phyloP scores from a whole-genome alignment of 306 rosid species.

The Psophocarpus tetragonolobus region DNA sequence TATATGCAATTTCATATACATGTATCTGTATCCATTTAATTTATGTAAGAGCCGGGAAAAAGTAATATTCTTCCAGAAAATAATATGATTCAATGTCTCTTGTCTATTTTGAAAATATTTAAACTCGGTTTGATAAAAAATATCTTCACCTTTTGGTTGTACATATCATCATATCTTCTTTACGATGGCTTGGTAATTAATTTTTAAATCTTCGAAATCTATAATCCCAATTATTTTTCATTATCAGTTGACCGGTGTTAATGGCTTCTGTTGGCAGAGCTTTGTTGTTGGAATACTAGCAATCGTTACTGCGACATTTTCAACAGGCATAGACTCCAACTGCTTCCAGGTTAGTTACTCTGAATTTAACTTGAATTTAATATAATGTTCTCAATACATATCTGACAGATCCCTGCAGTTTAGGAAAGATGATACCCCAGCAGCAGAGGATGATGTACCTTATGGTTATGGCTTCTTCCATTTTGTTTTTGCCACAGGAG shows the following conservation, averaged over 20 bases:
- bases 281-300: constrained; percentile 83
- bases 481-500: constrained; percentile 96
- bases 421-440: constrained; percentile 61
- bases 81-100: neutral
- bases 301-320: constrained; percentile 88
- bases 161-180: constrained; percentile 13
- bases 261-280: constrained; percentile 66
- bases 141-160: neutral
- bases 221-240: constrained; percentile 11
- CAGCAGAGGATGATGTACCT: constrained; percentile 81
- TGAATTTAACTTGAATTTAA: constrained; percentile 5
- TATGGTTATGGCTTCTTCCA: constrained; percentile 99
- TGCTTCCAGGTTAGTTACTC: constrained; percentile 80
- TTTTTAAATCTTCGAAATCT: constrained; percentile 3
- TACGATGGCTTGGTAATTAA: constrained; percentile 15
- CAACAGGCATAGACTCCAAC: constrained; percentile 95
- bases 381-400: constrained; percentile 21
- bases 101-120: constrained; percentile 15
- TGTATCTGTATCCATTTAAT: neutral
- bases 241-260: constrained; percentile 19
- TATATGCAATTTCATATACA: constrained; percentile 17
- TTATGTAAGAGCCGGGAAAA: constrained; percentile 3
- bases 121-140: neutral
- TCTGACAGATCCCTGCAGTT: constrained; percentile 61
- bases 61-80: constrained; percentile 17